These are phyloP conservation scores for Didymella keratinophila DNA, from an alignment of 2,329 filamentous ascomycete genomes.

Conservation along the genomic window DNA sequence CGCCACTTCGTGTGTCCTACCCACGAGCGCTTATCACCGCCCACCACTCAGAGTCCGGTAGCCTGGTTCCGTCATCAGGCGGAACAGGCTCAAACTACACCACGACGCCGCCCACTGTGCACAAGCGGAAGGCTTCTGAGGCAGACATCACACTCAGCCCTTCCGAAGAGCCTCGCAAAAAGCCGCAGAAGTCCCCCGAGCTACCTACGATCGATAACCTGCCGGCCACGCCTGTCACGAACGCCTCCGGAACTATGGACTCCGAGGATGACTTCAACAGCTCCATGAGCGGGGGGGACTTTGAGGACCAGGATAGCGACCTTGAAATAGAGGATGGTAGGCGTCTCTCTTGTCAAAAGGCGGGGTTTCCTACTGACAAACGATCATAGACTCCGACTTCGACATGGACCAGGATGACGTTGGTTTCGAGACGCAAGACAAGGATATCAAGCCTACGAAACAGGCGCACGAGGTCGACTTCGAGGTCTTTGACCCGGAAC, in stretches of 20 bases:
- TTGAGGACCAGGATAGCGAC: slow-evolving; percentile 81
- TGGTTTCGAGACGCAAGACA: slow-evolving; percentile 70
- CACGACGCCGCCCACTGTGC: slow-evolving; percentile 50
- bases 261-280: slow-evolving; percentile 96
- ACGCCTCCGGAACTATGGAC: slow-evolving; percentile 73
- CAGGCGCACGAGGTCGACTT: slow-evolving; percentile 85
- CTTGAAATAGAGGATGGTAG: slow-evolving; percentile 57
- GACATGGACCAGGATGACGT: slow-evolving; percentile 67
- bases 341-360: slow-evolving; percentile 6
- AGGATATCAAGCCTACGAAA: slow-evolving; percentile 75
- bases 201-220: slow-evolving; percentile 27
- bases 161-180: slow-evolving; percentile 43
- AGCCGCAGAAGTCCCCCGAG: slow-evolving; percentile 34
- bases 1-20: slow-evolving; percentile 15
- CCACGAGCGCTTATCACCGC: slow-evolving; percentile 23
- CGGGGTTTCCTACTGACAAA: slow-evolving; percentile 24
- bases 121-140: slow-evolving; percentile 53
- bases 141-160: slow-evolving; percentile 37
- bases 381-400: slow-evolving; percentile 56
- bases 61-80: slow-evolving; percentile 54
- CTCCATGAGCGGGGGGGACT: slow-evolving; percentile 77
- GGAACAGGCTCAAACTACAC: slow-evolving; percentile 45
- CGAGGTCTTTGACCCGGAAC: slow-evolving; percentile 78
- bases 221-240: slow-evolving; percentile 46
- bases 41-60: slow-evolving; percentile 27